Evolutionary conservation across 2,329 filamentous ascomycete genomes (phyloP).

Genomic region (Colletotrichum godetiae): DNA sequence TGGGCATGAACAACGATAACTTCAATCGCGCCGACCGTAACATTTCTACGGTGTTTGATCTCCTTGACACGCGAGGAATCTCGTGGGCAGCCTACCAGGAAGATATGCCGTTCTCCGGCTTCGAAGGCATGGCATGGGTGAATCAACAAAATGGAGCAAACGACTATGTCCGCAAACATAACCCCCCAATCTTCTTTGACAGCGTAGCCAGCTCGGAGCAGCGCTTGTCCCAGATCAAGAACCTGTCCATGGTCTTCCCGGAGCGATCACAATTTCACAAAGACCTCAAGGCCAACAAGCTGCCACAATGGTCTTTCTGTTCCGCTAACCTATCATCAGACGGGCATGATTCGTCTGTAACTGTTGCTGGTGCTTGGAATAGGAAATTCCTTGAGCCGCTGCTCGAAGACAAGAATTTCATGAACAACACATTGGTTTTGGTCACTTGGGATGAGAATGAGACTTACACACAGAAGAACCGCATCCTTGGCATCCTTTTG

Average conservation of each 20-base stretch:
- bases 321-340: no score
- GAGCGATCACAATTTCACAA: conserved; percentile 69
- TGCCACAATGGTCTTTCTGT: conserved; percentile 84
- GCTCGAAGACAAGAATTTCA: conserved; percentile 76
- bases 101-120: conserved; percentile 80
- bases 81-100: conserved; percentile 82
- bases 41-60: conserved; percentile 74
- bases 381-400: conserved; percentile 77
- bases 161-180: conserved; percentile 88
- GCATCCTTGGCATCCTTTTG: conserved; percentile 76
- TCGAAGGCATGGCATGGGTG: conserved; percentile 70
- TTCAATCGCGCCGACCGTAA: conserved; percentile 69
- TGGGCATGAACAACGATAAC: conserved; percentile 71
- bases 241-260: conserved; percentile 60
- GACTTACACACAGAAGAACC: conserved; percentile 75
- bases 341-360: conserved; percentile 76
- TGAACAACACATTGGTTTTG: conserved; percentile 79
- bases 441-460: conserved; percentile 86
- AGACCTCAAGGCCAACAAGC: conserved; percentile 70
- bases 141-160: conserved; percentile 76
- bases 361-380: conserved; percentile 75
- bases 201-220: conserved; percentile 68
- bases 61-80: conserved; percentile 73
- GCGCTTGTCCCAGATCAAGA: conserved; percentile 78
- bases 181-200: conserved; percentile 74